phyloP scores from a whole-genome alignment of 2,329 filamentous ascomycete genomes.

The Sclerotinia sclerotiorum region DNA sequence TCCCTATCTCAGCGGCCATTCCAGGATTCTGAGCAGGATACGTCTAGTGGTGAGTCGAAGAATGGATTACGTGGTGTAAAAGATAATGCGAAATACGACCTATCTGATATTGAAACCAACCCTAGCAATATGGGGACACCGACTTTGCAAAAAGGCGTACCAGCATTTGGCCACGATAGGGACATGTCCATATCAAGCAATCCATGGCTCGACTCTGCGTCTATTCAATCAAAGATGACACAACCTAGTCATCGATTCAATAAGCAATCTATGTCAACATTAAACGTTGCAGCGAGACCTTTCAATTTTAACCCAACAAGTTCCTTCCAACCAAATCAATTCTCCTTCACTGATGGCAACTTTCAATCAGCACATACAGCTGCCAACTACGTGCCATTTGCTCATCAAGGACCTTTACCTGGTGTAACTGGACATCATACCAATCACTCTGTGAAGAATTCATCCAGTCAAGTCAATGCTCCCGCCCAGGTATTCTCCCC shows the following conservation, averaged over 20 bases:
- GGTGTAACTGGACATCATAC: constrained; percentile 37
- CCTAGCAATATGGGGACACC: constrained; percentile 71
- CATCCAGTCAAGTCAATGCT: constrained; percentile 61
- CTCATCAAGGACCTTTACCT: constrained; percentile 41
- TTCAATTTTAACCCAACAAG: constrained; percentile 68
- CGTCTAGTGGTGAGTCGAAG: constrained; percentile 36
- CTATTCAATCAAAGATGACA: constrained; percentile 44
- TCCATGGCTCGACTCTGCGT: constrained; percentile 58
- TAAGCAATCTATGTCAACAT: constrained; percentile 70
- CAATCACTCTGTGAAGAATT: constrained; percentile 35
- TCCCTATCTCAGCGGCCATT: constrained; percentile 68
- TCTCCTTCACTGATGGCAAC: constrained; percentile 48
- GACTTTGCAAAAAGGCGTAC: constrained; percentile 51
- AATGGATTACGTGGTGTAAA: constrained; percentile 22
- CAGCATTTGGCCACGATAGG: constrained; percentile 52
- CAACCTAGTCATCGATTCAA: constrained; percentile 59
- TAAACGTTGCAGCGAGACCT: constrained; percentile 87
- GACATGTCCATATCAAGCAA: constrained; percentile 59
- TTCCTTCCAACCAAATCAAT: constrained; percentile 52
- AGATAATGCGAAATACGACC: constrained; percentile 45
- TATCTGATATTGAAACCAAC: constrained; percentile 70
- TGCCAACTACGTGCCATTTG: constrained; percentile 31
- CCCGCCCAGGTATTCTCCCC: constrained; percentile 51
- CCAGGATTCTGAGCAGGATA: constrained; percentile 53
- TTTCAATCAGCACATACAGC: constrained; percentile 47